Base-by-base conservation (phyloP, 179 eudicot species). In the Spergularia azorica region DNA sequence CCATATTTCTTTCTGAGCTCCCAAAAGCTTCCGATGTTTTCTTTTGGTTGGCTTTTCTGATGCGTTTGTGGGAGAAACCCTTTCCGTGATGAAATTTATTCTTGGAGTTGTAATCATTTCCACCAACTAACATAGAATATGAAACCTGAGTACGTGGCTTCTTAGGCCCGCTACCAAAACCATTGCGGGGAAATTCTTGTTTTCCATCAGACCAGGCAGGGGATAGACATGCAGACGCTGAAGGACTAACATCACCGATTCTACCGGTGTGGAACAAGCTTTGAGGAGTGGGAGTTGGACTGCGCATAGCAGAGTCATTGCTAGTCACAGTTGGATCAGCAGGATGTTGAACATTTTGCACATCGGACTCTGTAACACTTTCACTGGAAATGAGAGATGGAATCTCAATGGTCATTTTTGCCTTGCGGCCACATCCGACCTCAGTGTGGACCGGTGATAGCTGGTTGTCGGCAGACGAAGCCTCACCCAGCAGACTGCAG, bases 71-170 rank as follows among this genome's bases (percentile, higher is more conserved):
- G 71, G 95, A 89, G 71, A 87, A 80, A 59, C 93, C 84, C 76
- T 77, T 87, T 43, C 80, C 78, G 52, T 76, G 79, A 71, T 83
- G 80, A 26, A 66, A 74, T 77, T 85, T 87, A 57, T 79, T 81
- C 74, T 78, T 90, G 20, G 85, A 58, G 77, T 74, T 71, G 15
- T 20, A 32, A 72, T 86, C 93, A 64, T 82, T 80, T 82, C 87
- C 89, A 82, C 82, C 93, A 79, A 56, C 84, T 62, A 93, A 93
- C 82, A 89, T 61, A 48, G 92, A 87, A 84, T 95, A 91, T 62
- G 91, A 91, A 64, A 95, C 98, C 77, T 91, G 97, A 26, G 97
- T 91, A 16, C 95, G 88, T 58, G 95, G 97, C 83, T 87, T 95
- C 88, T 82, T 93, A 11, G 95, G 95, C 63, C 98, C 95, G 82